phyloP scores from a whole-genome alignment of 1,284 basidiomycete species.

The Blastosporella zonata region DNA sequence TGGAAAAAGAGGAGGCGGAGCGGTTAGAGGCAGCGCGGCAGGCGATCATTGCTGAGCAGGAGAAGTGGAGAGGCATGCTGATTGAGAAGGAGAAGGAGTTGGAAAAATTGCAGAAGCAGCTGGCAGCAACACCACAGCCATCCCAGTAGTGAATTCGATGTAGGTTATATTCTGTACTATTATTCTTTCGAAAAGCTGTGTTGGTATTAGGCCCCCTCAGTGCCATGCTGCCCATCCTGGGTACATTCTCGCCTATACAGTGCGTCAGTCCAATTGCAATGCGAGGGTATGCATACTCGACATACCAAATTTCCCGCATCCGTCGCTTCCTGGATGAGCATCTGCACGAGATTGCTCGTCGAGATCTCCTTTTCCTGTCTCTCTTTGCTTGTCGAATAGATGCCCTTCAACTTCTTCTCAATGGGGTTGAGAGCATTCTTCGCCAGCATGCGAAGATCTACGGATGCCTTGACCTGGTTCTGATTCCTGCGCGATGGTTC shows the following conservation, averaged over 20 bases:
- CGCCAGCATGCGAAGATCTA: conserved; percentile 63
- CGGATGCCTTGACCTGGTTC: conserved; percentile 41
- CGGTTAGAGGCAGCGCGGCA: conserved; percentile 78
- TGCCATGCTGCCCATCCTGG: conserved; percentile 87
- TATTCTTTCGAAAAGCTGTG: neutral
- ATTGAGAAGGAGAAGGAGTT: conserved; percentile 76
- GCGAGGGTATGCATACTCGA: conserved; percentile 5
- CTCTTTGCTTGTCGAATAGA: conserved; percentile 57
- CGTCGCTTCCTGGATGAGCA: conserved; percentile 85
- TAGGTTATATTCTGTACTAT: conserved; percentile 9
- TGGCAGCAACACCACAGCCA: conserved; percentile 26
- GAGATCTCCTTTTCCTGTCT: conserved; percentile 63
- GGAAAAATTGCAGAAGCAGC: conserved; percentile 53
- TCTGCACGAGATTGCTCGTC: conserved; percentile 85
- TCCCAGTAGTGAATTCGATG: conserved; percentile 1
- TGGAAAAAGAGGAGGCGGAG: conserved; percentile 85
- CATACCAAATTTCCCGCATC: conserved; percentile 73
- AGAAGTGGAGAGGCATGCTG: conserved; percentile 55
- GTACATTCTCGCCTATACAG: conserved; percentile 68
- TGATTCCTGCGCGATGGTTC: conserved; percentile 40
- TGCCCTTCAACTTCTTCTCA: conserved; percentile 79
- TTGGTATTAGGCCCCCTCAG: conserved; percentile 33
- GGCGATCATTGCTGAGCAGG: conserved; percentile 62
- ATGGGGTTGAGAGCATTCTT: conserved; percentile 78
- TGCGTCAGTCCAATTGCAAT: conserved; percentile 2